These are phyloP conservation scores for Austroboletus niveus DNA, from an alignment of 1,284 basidiomycete species.

Conservation along the genomic window DNA sequence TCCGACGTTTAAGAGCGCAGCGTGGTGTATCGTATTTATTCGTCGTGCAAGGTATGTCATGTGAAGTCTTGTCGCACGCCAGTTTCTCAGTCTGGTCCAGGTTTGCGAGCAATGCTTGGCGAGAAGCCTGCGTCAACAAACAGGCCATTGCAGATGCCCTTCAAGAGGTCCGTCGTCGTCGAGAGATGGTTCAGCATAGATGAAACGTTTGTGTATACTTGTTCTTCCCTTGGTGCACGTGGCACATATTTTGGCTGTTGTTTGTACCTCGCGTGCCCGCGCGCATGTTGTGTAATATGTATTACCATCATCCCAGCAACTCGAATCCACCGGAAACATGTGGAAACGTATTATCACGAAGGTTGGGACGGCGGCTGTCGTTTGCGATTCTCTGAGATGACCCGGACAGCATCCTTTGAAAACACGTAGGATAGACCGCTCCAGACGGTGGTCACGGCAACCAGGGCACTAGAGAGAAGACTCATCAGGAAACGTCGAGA, in stretches of 20 bases:
- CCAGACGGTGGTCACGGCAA: constrained; percentile 88
- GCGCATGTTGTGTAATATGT: constrained; percentile 20
- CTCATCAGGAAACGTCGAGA: constrained; percentile 3
- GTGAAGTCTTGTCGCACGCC: background rate
- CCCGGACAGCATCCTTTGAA: constrained; percentile 65
- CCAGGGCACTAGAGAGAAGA: constrained; percentile 61
- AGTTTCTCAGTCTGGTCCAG: constrained; percentile 36
- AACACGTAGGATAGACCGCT: constrained; percentile 91
- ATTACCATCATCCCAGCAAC: constrained; percentile 13
- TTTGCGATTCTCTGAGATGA: constrained; percentile 41
- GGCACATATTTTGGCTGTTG: constrained; percentile 6
- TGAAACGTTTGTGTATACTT: constrained; percentile 10
- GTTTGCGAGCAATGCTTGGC: constrained; percentile 59
- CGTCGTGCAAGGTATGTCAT: constrained; percentile 61
- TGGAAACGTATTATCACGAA: constrained; percentile 9
- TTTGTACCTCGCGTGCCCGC: constrained; percentile 20
- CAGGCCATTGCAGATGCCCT: constrained; percentile 62
- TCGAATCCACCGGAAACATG: background rate
- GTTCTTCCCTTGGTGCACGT: constrained; percentile 3
- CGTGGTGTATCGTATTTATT: constrained; percentile 62
- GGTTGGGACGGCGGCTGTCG: constrained; percentile 23
- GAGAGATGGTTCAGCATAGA: constrained; percentile 29
- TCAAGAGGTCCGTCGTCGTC: constrained; percentile 62
- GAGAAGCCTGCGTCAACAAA: constrained; percentile 56
- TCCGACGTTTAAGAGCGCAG: constrained; percentile 59